phyloP scores from a whole-genome alignment of 2,329 filamentous ascomycete species.

The Colletotrichum gigasporum region DNA sequence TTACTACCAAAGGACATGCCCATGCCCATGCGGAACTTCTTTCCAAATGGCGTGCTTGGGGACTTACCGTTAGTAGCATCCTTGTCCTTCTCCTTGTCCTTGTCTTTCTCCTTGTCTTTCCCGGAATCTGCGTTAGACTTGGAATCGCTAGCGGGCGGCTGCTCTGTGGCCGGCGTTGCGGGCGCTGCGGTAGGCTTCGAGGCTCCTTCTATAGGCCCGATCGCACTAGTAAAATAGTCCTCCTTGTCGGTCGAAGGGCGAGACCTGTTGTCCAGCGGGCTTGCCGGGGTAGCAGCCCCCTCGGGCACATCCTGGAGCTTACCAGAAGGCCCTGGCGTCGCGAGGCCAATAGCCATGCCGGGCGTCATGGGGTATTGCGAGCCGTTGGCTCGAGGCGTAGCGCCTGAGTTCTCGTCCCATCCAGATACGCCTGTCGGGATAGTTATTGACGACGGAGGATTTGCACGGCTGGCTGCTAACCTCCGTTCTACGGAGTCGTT shows the following conservation, averaged over 20 bases:
- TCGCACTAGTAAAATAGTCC: constrained; percentile 81
- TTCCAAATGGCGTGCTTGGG: constrained; percentile 75
- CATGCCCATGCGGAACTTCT: constrained; percentile 80
- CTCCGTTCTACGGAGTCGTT: constrained; percentile 70
- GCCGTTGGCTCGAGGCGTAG: constrained; percentile 73
- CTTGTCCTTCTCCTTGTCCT: constrained; percentile 56
- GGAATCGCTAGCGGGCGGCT: constrained; percentile 56
- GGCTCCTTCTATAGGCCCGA: constrained; percentile 57
- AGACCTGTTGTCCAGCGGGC: constrained; percentile 62
- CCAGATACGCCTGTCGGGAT: constrained; percentile 48
- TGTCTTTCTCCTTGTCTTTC: constrained; percentile 60
- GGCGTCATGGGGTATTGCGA: constrained; percentile 72
- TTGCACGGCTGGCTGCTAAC: constrained; percentile 61
- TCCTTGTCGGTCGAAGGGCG: constrained; percentile 70
- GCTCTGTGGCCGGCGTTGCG: constrained; percentile 53
- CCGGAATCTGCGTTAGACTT: constrained; percentile 44
- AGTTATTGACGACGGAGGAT: constrained; percentile 68
- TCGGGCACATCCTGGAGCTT: constrained; percentile 59
- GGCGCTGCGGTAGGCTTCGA: constrained; percentile 59
- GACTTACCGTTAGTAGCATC: constrained; percentile 63
- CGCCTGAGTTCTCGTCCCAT: constrained; percentile 47
- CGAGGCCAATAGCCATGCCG: constrained; percentile 80
- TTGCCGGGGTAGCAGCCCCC: constrained; percentile 51
- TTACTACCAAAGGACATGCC: constrained; percentile 79
- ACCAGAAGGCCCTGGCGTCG: constrained; percentile 65